These are phyloP conservation scores for Pelargonium citronellum DNA, from an alignment of 441 rosid species.

Conservation along the genomic window DNA sequence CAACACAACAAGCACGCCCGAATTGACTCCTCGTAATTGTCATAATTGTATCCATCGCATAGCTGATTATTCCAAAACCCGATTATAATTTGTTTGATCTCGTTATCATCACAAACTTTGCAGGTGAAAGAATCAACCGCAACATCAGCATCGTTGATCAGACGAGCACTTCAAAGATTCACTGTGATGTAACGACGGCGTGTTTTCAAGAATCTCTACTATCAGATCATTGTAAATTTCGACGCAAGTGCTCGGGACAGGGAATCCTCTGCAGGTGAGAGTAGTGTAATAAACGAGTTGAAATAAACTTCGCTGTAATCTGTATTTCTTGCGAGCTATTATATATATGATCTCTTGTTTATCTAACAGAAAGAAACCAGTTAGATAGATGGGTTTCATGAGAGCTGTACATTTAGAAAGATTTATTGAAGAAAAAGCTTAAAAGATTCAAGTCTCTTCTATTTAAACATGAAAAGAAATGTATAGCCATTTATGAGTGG, in stretches of 20 bases:
- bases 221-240: not conserved
- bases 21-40: too few relatives aligned
- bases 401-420: not conserved
- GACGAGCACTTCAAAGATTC: conserved; percentile 49
- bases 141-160: conserved; percentile 42
- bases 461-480: too few relatives aligned
- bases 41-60: not conserved
- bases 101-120: conserved; percentile 10
- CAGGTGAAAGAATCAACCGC: conserved; percentile 49
- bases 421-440: too few relatives aligned
- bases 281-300: conserved; percentile 13
- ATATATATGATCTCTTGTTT: not conserved
- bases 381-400: not conserved
- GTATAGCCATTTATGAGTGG: not conserved
- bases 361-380: not conserved
- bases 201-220: conserved; percentile 13
- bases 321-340: conserved; percentile 9
- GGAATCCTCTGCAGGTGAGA: conserved; percentile 1
- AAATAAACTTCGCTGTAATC: not conserved
- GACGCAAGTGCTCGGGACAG: too few relatives aligned
- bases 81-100: not conserved
- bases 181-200: conserved; percentile 40
- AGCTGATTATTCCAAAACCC: not conserved
- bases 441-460: not conserved
- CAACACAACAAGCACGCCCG: too few relatives aligned